phyloP scores from a whole-genome alignment of 495 filamentous ascomycete genomes.

The Tuber microsphaerosporum region DNA sequence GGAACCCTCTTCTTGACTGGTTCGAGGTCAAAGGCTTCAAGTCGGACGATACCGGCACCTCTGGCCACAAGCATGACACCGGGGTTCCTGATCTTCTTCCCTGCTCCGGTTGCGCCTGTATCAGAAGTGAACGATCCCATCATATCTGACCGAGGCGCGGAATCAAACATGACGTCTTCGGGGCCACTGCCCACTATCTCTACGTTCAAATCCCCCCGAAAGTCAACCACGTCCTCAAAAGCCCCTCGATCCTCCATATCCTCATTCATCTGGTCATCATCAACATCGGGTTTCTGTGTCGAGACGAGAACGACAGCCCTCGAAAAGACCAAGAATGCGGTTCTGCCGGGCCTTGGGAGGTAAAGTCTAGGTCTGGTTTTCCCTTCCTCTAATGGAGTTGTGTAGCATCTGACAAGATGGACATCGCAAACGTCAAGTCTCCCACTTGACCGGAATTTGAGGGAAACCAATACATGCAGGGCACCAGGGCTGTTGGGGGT shows the following conservation, averaged over 20 bases:
- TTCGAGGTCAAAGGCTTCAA: constrained; percentile 54
- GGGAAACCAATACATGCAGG: constrained; percentile 44
- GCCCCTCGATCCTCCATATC: constrained; percentile 28
- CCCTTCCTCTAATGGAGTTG: constrained; percentile 45
- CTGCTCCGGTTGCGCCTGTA: constrained; percentile 13
- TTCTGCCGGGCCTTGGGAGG: constrained; percentile 65
- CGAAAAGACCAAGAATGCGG: constrained; percentile 75
- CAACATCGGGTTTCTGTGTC: constrained; percentile 42
- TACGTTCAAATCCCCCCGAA: constrained; percentile 58
- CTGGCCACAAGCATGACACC: constrained; percentile 66
- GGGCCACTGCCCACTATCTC: constrained; percentile 58
- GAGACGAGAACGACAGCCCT: constrained; percentile 70
- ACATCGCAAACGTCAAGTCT: constrained; percentile 49
- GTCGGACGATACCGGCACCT: constrained; percentile 70
- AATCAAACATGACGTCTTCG: constrained; percentile 47
- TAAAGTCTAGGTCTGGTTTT: constrained; percentile 60
- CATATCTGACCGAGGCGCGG: constrained; percentile 43
- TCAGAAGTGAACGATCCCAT: constrained; percentile 27
- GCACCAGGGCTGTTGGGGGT: constrained; percentile 16
- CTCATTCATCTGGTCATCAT: constrained; percentile 29
- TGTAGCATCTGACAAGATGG: constrained; percentile 59
- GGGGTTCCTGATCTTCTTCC: constrained; percentile 54
- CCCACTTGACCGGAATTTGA: constrained; percentile 26
- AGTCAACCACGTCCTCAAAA: constrained; percentile 79
- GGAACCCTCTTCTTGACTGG: constrained; percentile 41